Percentiles rank a stretch among this genome's conserved stretches.
phyloP scores from a whole-genome alignment of 257 asterid species.

The Solanum peruvianum region DNA sequence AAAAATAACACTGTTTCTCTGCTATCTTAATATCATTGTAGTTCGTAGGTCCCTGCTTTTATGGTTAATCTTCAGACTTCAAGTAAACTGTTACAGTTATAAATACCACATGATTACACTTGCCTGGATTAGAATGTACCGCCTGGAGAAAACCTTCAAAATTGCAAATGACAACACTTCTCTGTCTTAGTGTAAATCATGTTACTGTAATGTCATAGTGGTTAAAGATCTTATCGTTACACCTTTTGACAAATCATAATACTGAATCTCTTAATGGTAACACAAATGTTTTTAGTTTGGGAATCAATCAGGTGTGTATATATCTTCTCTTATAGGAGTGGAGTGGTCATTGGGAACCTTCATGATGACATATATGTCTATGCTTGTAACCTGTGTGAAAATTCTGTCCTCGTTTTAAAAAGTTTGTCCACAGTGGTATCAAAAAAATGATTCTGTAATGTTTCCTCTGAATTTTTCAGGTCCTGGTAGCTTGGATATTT shows the following conservation, averaged over 20 bases:
- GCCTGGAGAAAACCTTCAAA: neutral
- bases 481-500: conserved; percentile 75
- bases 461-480: conserved; percentile 40
- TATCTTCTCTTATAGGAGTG: neutral
- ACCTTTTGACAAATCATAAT: neutral
- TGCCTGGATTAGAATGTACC: neutral
- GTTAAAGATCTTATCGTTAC: neutral
- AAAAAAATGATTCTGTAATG: neutral
- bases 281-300: neutral
- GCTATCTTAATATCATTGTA: neutral
- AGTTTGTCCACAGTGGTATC: neutral
- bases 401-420: neutral
- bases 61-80: neutral
- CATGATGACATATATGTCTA: neutral
- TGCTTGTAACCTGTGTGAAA: neutral
- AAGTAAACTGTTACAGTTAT: neutral
- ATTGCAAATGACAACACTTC: neutral
- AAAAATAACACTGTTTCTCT: neutral
- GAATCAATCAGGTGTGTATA: neutral
- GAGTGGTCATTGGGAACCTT: neutral
- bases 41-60: neutral
- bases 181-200: neutral
- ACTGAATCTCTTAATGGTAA: neutral
- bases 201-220: neutral
- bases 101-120: neutral